These are phyloP conservation scores for Aureobasidium sp. DNA, from an alignment of 2,329 filamentous ascomycete species.

Conservation along the genomic window DNA sequence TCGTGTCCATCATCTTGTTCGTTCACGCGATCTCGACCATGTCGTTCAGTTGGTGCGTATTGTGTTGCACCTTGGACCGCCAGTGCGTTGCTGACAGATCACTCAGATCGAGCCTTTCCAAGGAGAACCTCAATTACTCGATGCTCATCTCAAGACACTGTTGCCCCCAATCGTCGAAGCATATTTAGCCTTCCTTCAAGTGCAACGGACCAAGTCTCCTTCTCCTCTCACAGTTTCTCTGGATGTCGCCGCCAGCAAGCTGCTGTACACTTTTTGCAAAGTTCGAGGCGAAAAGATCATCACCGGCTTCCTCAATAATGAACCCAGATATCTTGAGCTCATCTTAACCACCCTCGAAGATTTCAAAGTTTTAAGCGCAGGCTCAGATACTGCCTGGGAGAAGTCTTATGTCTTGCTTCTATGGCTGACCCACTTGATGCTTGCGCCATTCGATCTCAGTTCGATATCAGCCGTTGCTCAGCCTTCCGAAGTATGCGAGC, in stretches of 20 bases:
- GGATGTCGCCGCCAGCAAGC: conserved; percentile 62
- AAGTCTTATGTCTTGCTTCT: conserved; percentile 79
- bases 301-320: conserved; percentile 81
- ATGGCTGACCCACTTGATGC: conserved; percentile 55
- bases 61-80: not conserved
- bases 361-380: conserved; percentile 29
- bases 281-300: conserved; percentile 90
- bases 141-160: conserved; percentile 69
- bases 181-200: conserved; percentile 59
- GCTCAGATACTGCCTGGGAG: conserved; percentile 53
- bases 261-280: conserved; percentile 90
- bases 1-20: conserved; percentile 31
- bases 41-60: conserved; percentile 28
- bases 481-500: conserved; percentile 42
- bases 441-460: conserved; percentile 79
- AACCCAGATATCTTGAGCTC: conserved; percentile 74
- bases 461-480: conserved; percentile 58
- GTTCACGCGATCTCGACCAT: conserved; percentile 32
- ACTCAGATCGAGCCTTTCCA: conserved; percentile 76
- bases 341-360: conserved; percentile 68
- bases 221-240: conserved; percentile 29
- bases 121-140: conserved; percentile 87
- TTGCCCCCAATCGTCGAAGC: conserved; percentile 67
- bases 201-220: conserved; percentile 18
- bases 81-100: not conserved